Evolutionary conservation across 1,284 basidiomycete genomes (phyloP).

Genomic region (Ustilago curta): DNA sequence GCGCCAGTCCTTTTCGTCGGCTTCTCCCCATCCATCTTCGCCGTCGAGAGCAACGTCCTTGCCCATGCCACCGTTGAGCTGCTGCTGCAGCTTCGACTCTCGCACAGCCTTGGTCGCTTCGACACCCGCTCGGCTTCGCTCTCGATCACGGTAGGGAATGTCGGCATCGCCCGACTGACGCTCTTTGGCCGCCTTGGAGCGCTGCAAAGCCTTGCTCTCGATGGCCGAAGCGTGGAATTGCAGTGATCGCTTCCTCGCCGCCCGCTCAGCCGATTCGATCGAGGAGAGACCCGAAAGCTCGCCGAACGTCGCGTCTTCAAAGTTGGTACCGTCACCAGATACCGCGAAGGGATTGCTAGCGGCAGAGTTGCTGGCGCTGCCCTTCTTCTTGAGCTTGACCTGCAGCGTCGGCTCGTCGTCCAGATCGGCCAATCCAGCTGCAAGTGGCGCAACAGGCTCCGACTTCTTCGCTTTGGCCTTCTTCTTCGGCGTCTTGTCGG

Average conservation of each 20-base stretch:
- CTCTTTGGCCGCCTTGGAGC: conserved; percentile 49
- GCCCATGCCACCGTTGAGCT: conserved; percentile 31
- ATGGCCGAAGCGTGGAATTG: conserved; percentile 66
- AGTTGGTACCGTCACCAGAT: conserved; percentile 17
- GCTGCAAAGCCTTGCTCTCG: conserved; percentile 44
- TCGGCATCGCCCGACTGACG: conserved; percentile 65
- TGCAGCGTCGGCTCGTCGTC: conserved; percentile 43
- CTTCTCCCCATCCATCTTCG: conserved; percentile 62
- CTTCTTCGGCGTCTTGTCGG: conserved; percentile 26
- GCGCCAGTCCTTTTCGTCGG: conserved; percentile 61
- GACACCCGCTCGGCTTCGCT: conserved; percentile 62
- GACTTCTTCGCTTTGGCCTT: conserved; percentile 27
- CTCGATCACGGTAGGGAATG: conserved; percentile 67
- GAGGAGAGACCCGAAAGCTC: conserved; percentile 60
- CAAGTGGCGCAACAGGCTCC: conserved; percentile 45
- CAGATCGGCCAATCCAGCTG: conserved; percentile 47
- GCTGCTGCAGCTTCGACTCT: conserved; percentile 44
- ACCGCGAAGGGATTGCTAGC: conserved; percentile 41
- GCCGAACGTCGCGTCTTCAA: conserved; percentile 56
- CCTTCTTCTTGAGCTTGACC: conserved; percentile 47
- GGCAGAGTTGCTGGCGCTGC: conserved; percentile 1
- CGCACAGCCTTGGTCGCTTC: conserved; percentile 60
- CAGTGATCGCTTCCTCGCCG: conserved; percentile 52
- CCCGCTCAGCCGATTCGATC: conserved; percentile 61
- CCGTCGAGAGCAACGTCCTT: conserved; percentile 37